These are phyloP conservation scores for Malania oleifera DNA, from an alignment of 164 flowering plant genomes.

Conservation along the genomic window DNA sequence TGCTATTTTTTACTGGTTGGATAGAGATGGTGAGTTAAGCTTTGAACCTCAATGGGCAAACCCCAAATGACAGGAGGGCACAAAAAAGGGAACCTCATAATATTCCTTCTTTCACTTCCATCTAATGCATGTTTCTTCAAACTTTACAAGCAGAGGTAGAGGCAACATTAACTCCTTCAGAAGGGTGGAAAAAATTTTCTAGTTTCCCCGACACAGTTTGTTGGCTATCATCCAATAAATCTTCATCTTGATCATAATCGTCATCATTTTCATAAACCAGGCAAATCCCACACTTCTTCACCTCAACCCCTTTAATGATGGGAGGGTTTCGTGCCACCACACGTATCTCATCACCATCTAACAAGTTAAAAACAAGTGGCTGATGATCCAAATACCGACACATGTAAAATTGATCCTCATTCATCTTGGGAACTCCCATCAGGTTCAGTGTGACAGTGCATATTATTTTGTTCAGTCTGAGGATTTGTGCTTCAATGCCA, in stretches of 20 bases:
- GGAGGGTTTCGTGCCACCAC: conserved; percentile 17
- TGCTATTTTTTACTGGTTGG: no score
- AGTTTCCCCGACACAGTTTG: conserved; percentile 31
- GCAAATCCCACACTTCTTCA: conserved; percentile 36
- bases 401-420: conserved; percentile 29
- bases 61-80: no score
- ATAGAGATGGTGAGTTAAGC: no score
- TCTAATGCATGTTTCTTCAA: no score
- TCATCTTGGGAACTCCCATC: conserved; percentile 27
- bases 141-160: no score
- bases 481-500: conserved; percentile 28
- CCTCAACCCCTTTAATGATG: conserved; percentile 12
- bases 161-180: no score
- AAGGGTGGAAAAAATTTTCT: conserved; percentile 23
- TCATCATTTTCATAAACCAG: conserved; percentile 41
- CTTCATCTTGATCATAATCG: conserved; percentile 29
- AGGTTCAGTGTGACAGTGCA: conserved; percentile 17
- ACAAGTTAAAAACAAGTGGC: conserved; percentile 21
- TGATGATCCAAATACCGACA: conserved; percentile 22
- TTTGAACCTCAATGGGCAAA: no score
- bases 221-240: conserved; percentile 19
- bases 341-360: conserved; percentile 28
- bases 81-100: no score
- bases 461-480: conserved; percentile 10
- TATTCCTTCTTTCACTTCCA: no score